phyloP scores from a whole-genome alignment of 768 basidiomycete genomes.

The Boletus bicolor region DNA sequence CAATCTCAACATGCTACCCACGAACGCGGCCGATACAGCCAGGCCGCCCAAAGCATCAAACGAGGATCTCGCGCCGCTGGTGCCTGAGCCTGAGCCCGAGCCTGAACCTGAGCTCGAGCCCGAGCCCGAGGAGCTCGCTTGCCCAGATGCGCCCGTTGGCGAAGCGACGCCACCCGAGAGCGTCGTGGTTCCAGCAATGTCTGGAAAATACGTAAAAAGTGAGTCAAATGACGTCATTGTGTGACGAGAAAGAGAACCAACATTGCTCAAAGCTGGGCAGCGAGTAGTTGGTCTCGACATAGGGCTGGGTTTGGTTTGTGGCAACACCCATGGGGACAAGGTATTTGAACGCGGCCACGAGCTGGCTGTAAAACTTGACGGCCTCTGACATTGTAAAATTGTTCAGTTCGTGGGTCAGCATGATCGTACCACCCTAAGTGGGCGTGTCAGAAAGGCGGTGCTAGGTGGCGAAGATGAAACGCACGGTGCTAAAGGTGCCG shows the following conservation, averaged over 20 bases:
- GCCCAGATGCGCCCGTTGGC: neutral
- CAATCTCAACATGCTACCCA: slow-evolving; percentile 15
- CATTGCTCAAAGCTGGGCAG: slow-evolving; percentile 46
- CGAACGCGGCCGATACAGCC: slow-evolving; percentile 12
- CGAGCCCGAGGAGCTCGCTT: slow-evolving; percentile 6
- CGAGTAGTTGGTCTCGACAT: slow-evolving; percentile 44
- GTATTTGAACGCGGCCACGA: slow-evolving; percentile 44
- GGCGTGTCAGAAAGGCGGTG: neutral
- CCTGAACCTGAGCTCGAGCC: neutral
- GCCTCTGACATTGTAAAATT: slow-evolving; percentile 63
- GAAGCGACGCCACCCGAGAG: slow-evolving; percentile 1
- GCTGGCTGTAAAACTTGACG: slow-evolving; percentile 44
- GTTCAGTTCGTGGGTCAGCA: slow-evolving; percentile 58
- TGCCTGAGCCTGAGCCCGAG: neutral
- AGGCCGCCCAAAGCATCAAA: slow-evolving; percentile 10
- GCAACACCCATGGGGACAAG: slow-evolving; percentile 55
- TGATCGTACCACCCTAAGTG: slow-evolving; percentile 45
- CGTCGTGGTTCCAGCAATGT: slow-evolving; percentile 27
- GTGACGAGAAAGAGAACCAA: slow-evolving; percentile 15
- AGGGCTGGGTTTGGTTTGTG: slow-evolving; percentile 49
- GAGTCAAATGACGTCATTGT: neutral
- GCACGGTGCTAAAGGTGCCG: slow-evolving; percentile 40
- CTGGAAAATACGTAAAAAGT: slow-evolving; percentile 1
- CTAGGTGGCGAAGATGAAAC: neutral
- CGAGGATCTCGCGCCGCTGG: neutral